Base-by-base conservation (phyloP, 1,284 basidiomycete species). In the Lentinula novae-zelandiae region DNA sequence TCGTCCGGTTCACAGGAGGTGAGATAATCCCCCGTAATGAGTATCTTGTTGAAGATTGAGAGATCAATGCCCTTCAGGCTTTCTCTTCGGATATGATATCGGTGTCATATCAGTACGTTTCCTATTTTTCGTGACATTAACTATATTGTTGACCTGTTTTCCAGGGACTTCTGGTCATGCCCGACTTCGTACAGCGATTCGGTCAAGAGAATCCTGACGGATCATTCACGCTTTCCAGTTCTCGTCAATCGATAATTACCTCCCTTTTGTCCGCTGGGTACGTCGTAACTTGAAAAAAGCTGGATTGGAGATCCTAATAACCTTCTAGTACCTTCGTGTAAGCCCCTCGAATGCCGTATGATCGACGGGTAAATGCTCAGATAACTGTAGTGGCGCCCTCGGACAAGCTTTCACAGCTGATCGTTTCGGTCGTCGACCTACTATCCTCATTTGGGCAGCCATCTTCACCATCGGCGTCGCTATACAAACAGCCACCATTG, bases 91-190 rank as follows among this genome's bases (percentile, higher is more conserved):
- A 63, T 87, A 89, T 71, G 86, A 89, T 64, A 87, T 89, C 72
- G 85, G 86, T 70, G 85, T 89, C 61, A 89, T 89, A 60, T 82
- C 79, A 44, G 81, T 81, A 62, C 89, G 0, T 42, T 71, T 68
- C 2, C 10, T 46, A 42, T 42, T 15, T 5, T 31, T 51, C 27
- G 38, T 12, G 33, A 22, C 50, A 17, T 20, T 39, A 22, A 55
- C 9, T 20, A 91, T 89, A 5, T 78, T 92, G 10, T 77, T 92
- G 6, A 92, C 89, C 12, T 89, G 87, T 33, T 90, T 7, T 39
- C 2, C 67, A 89, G 83, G 89, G 90, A 80, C 92, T 89, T 70
- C 75, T 92, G 33, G 89, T 92, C 64, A 92, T 92, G 89, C 82
- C 83, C 6, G 88, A 92, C 70, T 92, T 93, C 70, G 78, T 90